These are phyloP conservation scores for Candolleomyces aberdarensis DNA, from an alignment of 768 basidiomycete species.

Conservation along the genomic window DNA sequence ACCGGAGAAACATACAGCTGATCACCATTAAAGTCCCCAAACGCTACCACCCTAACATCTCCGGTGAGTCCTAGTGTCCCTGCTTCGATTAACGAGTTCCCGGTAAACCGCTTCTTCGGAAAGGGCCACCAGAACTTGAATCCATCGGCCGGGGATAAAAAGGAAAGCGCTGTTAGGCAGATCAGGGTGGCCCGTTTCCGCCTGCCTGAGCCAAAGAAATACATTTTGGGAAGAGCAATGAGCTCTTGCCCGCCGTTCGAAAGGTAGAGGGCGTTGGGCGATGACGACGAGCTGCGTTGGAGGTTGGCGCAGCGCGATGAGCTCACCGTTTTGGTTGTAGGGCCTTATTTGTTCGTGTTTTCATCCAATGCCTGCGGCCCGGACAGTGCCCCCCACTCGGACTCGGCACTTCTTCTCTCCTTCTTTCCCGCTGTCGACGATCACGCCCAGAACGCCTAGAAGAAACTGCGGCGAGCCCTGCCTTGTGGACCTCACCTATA, in stretches of 20 bases:
- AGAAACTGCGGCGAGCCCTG: no score
- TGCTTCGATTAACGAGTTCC: conserved; percentile 76
- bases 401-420: no score
- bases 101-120: conserved; percentile 77
- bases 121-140: conserved; percentile 70
- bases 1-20: conserved; percentile 68
- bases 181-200: not conserved
- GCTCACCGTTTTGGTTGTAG: not conserved
- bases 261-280: not conserved
- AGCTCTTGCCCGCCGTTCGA: not conserved
- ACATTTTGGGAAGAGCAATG: conserved; percentile 1
- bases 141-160: conserved; percentile 20
- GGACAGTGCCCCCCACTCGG: no score
- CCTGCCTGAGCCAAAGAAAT: not conserved
- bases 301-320: not conserved
- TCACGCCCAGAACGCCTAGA: no score
- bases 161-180: conserved; percentile 7
- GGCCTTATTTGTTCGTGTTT: no score
- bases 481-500: no score
- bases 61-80: conserved; percentile 75
- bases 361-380: no score
- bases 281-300: no score
- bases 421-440: no score
- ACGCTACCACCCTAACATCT: conserved; percentile 77
- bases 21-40: conserved; percentile 95